Base-by-base conservation (phyloP, 306 rosid genomes). In the Vigna mungo region DNA sequence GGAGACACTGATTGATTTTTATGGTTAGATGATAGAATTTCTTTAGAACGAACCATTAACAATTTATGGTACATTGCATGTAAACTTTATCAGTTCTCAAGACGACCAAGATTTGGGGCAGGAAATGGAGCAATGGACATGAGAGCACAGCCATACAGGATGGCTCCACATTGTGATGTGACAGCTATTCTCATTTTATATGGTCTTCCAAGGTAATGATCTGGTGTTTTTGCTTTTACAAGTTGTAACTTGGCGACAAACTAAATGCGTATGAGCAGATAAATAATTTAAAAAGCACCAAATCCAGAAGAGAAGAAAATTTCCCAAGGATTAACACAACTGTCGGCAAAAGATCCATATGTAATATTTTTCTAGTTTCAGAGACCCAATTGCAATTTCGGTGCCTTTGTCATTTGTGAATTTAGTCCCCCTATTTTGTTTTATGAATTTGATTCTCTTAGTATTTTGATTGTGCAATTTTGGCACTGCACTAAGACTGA, bases 191-290 rank as follows among this genome's bases (percentile, higher is more conserved):
- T 96, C 63, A 86, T 96, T 72, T 80, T 96, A 82, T 89, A 87
- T 69, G 99, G 99, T 56, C 97, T 96, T 72, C 99, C 99, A 78
- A 96, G 99, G 99, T 96, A 84, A 89, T 52, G 62, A 82, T 53
- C 47, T 32, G 14, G 10, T 44, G 75, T 34, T 51, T 77, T 56
- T 78, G 69, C 64, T 84, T 75, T 73, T 61, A 27, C 68, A 60
- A 68, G 68, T 65, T 34, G 44, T 62, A n/a, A 60, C 47, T 43
- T 20, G 74, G 64, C 62, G 49, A 56, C 58, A 74, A 41, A 16
- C 63, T 56, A 56, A 16, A 60, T 63, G 70, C 65, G 36, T 9
- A 34, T 63, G 48, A 64, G 75, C 21, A 23, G 34, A 59, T 68
- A 58, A 41, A 39, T 30, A 37, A 47, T 46, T 64, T 81, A 34